Evolutionary conservation across 352 stramenopile genomes (phyloP), one percentile per base, ranked within the genome.

Genomic region (Phytophthora pisi): DNA sequence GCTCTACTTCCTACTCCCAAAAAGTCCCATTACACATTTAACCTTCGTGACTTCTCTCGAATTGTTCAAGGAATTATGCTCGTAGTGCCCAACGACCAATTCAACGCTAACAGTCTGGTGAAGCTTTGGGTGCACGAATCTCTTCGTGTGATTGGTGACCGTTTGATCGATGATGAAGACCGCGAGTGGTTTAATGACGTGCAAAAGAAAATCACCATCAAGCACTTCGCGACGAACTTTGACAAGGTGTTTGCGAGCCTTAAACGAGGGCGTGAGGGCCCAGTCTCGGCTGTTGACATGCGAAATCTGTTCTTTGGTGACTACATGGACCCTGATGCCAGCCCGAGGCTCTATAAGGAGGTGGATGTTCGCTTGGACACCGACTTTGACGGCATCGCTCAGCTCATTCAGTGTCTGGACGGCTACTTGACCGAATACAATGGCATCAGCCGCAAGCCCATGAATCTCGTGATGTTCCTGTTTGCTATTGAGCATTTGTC

Each of bases 1-100:
- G 70, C 81, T 24, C 74, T 98, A 30, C 81, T 98, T 3, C 94
- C 95, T 26, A 98, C 96, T 11, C 96, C 96, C 0, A 92, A 93
- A 26, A 98, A 98, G 77, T 97, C 88, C 15, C 96, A 98, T 77
- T 98, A 98, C 77, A 98, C 95, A 15, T 98, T 98, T 75, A 98
- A 98, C 51, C 64, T 98, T 53, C 86, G 95, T 5, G 95, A 98
- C 68, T 98, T 98, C 57, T 92, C 87, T 34, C 78, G 94, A 47
- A 93, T 98, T 36, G 87, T 98, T 6, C 95, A 98, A 60, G 95
- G 95, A 28, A 91, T 98, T 26, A 94, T 98, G 79, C 77, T 98
- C 13, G 88, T 97, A 4, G 80, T 87, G 5, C 77, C 90, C 1
- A 93, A 76, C 36, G 91, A 97, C 11, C 60, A 81, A 31, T 98